Evolutionary conservation across 805 yeast genomes (phyloP), one percentile per base, ranked within the genome.

Genomic region (Cyberlindnera maritima): DNA sequence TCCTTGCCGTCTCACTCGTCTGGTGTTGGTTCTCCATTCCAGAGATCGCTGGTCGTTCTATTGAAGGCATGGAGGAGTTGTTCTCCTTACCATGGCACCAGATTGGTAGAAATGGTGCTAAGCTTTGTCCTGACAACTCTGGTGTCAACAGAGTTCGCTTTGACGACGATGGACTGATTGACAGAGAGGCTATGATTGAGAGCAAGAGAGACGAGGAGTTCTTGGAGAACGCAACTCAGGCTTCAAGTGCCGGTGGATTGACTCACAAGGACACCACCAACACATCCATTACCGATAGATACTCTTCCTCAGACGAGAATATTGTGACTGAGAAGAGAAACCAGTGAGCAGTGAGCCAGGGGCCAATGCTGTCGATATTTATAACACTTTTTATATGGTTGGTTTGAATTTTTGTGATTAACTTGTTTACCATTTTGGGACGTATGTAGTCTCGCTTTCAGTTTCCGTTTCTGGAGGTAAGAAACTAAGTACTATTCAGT

Each of bases 21-120:
- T 63, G 44, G 64, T 64, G 49, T 56, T 77, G 60, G 54, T 60
- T 66, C 49, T 52, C 62, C 28, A 59, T 65, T 43, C 67, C 68
- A 44, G 74, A 70, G 41, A 67, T 71, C 6, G 56, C 61, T 23
- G 72, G 72, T 18, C 57, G 62, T 41, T 60, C 68, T 1, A 57
- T 69, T 43, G 73, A 69, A 54, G 66, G 67, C 52, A 68, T 69
- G 58, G 69, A 64, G 20, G 60, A 56, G 41, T 53, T 61, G 15
- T 65, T 65, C 47, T 62, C 58, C 54, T 66, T 75, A 52, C 83
- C 82, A 45, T 79, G 83, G 83, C 75, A 76, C 59, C 55, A 75
- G 43, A 69, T 79, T 53, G 83, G 83, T 36, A 69, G 83, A 63
- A 71, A 63, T 44, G 82, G 81, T 56, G 69, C 72, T 28, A 61